Evolutionary conservation across 306 rosid species (phyloP).

Genomic region (Clitoria ternatea): DNA sequence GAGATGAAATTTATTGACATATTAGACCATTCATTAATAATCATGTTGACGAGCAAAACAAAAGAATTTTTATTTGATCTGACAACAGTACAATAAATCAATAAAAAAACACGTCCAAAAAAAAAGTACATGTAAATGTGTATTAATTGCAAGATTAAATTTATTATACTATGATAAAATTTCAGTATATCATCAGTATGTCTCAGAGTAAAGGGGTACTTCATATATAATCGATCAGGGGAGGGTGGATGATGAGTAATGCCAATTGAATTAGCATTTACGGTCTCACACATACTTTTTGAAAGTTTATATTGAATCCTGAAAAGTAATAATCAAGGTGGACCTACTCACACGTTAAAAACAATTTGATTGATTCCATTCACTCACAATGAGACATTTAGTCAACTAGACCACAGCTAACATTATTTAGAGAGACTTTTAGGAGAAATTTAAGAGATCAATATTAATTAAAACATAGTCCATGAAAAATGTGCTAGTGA

Average conservation of each 20-base stretch:
- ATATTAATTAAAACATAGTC: neutral
- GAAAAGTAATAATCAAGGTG: constrained; percentile 25
- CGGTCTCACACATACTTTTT: constrained; percentile 1
- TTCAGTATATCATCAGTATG: neutral
- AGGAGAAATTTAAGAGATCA: constrained; percentile 12
- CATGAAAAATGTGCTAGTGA: neutral
- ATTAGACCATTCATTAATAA: constrained; percentile 16
- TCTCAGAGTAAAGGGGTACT: neutral
- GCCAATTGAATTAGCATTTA: constrained; percentile 23
- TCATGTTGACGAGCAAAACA: neutral
- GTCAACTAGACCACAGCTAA: neutral
- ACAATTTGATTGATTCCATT: constrained; percentile 30
- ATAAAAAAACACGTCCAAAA: neutral
- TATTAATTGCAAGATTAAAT: neutral
- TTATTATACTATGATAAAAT: neutral
- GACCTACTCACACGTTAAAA: constrained; percentile 31
- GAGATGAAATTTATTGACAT: constrained; percentile 8
- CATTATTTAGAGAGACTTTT: neutral
- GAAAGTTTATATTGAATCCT: constrained; percentile 19
- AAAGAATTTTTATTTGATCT: neutral
- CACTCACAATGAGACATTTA: constrained; percentile 2
- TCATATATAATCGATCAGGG: neutral
- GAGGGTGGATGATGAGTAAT: neutral
- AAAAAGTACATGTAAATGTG: neutral
- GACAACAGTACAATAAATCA: neutral